Conservation (phyloP, 2,329 filamentous ascomycete species). For the Fusarium sp. region DNA sequence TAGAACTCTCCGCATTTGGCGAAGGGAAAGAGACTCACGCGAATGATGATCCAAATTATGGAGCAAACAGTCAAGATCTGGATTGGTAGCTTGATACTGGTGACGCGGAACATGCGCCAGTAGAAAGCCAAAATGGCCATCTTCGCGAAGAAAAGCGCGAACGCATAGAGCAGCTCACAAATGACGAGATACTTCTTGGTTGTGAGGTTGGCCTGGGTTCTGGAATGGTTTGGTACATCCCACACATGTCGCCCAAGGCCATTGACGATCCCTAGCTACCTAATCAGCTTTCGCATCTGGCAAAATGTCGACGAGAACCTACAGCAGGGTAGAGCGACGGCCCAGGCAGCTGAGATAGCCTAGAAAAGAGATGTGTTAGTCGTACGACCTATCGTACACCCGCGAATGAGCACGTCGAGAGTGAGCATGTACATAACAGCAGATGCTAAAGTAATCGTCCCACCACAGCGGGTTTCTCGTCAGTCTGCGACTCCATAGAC, state of each 20-base stretch:
- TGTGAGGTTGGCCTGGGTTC: too few species aligned
- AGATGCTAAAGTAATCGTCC: slow-evolving; percentile 17
- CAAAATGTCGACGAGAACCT: too few species aligned
- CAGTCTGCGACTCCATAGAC: slow-evolving; percentile 12
- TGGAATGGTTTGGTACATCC: too few species aligned
- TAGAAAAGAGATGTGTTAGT: too few species aligned
- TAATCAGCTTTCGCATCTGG: too few species aligned
- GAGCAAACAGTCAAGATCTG: slow-evolving; percentile 43
- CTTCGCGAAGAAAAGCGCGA: slow-evolving; percentile 48
- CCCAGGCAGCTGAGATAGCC: too few species aligned
- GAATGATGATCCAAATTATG: slow-evolving; percentile 49
- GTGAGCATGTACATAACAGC: slow-evolving; percentile 2
- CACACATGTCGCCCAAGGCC: too few species aligned
- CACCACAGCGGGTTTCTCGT: slow-evolving; percentile 11
- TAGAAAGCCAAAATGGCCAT: slow-evolving; percentile 50
- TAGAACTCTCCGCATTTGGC: slow-evolving; percentile 13
- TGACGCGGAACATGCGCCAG: slow-evolving; percentile 51
- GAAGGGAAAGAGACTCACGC: slow-evolving; percentile 17
- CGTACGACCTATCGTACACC: too few species aligned
- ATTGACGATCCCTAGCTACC: too few species aligned
- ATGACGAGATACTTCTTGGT: slow-evolving; percentile 37
- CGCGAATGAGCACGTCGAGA: too few species aligned
- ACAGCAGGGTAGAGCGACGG: too few species aligned
- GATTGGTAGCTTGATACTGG: slow-evolving; percentile 47
- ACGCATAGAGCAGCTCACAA: slow-evolving; percentile 49